Base-by-base conservation (phyloP, 2,329 filamentous ascomycete species). In the Diplodia seriata region DNA sequence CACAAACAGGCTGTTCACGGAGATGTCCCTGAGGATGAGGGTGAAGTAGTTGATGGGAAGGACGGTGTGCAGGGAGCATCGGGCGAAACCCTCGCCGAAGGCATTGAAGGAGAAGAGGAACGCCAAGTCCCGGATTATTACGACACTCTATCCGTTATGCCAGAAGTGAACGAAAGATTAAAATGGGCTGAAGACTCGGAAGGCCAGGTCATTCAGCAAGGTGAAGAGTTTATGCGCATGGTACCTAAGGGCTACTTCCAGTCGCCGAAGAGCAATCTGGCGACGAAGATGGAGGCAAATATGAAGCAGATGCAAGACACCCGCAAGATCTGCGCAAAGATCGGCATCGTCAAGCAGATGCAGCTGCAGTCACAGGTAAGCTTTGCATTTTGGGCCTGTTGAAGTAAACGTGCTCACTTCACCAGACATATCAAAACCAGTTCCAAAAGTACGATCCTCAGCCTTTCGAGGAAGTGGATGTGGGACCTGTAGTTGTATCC, bases 261-360 rank as follows among this genome's bases (percentile, higher is more conserved):
- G 11, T 86, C 93, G 9, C 91, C 93, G 0, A 85, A 89, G 40
- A 91, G 93, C 76, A 86, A 86, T 65, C 81, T 99, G 43, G 85
- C 91, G 1, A 88, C 88, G 73, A 94, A 90, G 76, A 90, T 99
- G 80, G 92, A 97, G 73, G 87, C 89, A 67, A 99, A 99, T 73
- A 92, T 98, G 80, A 88, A 89, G 69, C 94, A 97, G 76, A 94
- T 99, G 85, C 95, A 99, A 78, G 94, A 98, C 75, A 99, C 95
- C 0, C 87, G 95, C 72, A 98, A 97, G 77, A 86, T 99, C 36
- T 97, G 93, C 74, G 93, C 93, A 12, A 99, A 98, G 81, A 97
- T 99, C 77, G 90, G 92, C 59, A 93, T 99, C 70, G 95, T 99
- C 77, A 99, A 98, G 82, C 95, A 99, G 81, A 99, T 99, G 95